phyloP scores from a whole-genome alignment of 1,284 basidiomycete genomes.

The Ceratobasidium sp. region DNA sequence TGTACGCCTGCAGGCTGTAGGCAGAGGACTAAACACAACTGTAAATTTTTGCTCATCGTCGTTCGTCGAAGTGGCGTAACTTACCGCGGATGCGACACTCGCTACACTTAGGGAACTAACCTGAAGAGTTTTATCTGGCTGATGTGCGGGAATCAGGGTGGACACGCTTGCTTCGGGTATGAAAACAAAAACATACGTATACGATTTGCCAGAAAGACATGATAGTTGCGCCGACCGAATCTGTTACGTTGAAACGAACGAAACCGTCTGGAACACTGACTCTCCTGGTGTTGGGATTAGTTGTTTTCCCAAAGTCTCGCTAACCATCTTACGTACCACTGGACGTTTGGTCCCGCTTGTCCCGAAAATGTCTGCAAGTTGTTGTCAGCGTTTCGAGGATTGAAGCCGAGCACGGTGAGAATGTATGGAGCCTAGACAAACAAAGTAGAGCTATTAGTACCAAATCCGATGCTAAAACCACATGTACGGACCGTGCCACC shows the following conservation, averaged over 20 bases:
- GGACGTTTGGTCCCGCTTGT: not conserved
- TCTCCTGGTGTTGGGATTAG: not conserved
- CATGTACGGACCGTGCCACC: slow-evolving; percentile 4
- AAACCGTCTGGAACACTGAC: slow-evolving; percentile 10
- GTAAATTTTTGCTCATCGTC: not conserved
- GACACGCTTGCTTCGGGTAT: no score
- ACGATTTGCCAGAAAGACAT: slow-evolving; percentile 15
- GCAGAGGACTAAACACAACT: not conserved
- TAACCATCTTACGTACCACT: not conserved
- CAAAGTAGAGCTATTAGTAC: not conserved
- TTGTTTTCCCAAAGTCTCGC: not conserved
- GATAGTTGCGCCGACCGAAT: not conserved
- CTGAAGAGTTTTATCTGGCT: not conserved
- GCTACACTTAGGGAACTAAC: not conserved
- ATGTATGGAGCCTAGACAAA: not conserved
- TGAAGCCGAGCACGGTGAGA: slow-evolving; percentile 5
- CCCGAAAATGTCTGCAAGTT: not conserved
- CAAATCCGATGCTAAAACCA: not conserved
- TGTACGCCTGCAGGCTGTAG: not conserved
- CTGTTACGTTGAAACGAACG: slow-evolving; percentile 19
- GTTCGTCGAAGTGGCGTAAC: not conserved
- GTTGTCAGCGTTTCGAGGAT: not conserved
- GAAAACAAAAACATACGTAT: not conserved
- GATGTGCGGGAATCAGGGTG: not conserved
- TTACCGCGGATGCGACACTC: not conserved